Base-by-base conservation (phyloP, 306 rosid species). In the Prunus mume region DNA sequence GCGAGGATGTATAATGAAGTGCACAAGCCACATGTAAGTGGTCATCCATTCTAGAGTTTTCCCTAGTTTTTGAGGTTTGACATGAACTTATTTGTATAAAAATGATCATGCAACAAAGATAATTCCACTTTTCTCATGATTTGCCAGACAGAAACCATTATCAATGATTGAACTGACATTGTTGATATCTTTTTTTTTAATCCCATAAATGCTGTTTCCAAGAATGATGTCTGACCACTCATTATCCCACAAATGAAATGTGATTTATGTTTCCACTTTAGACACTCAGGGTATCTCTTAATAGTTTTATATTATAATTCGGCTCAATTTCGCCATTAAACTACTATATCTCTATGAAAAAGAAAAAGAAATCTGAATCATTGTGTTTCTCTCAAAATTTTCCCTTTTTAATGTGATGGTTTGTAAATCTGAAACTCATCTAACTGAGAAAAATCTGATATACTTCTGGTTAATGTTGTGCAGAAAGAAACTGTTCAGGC, bases 401-500 rank as follows among this genome's bases (percentile, higher is more conserved):
- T 24, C 20, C 25, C 54, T 12, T 28, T 20, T 11, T 22, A 43
- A 7, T 12, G 22, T 20, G 45, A 5, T 45, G 50, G 50, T 50
- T 50, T 20, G 52, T 64, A 19, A 65, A 51, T 71, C 27, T 0
- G 12, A 28, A 65, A 66, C 9, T 52, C 66, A 17, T 54, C 28
- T 58, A 12, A 43, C 19, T 14, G 49, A 71, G 43, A 38, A 2
- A 49, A 52, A 65, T 49, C 22, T 65, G 57, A 24, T 51, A 8
- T 51, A 15, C 14, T 75, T 70, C n/a, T 78, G 74, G 25, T 84
- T 81, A 63, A 79, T 73, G 72, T 75, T 78, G 30, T 73, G 91
- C 93, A 95, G 98, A 92, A 90, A 87, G 97, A 76, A 20, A 78
- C 66, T 55, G 85, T 8, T 8, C 84, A 74, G 65, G 72, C 91